phyloP scores from a whole-genome alignment of 495 filamentous ascomycete genomes.

The Annulohypoxylon nitens region DNA sequence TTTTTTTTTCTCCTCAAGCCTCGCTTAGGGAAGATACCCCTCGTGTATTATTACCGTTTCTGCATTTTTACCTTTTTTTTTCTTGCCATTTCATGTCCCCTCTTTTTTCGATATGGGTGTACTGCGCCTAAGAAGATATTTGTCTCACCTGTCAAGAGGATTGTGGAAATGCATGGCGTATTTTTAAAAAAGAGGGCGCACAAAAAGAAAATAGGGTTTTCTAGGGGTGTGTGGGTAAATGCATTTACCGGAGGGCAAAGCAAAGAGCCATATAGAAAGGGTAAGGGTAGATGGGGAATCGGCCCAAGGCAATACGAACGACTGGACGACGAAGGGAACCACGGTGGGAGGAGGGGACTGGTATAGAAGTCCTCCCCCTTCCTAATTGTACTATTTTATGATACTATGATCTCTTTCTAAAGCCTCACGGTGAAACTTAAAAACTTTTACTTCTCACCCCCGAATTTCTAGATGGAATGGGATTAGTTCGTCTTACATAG shows the following conservation, averaged over 20 bases:
- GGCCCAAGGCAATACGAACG: conserved; percentile 17
- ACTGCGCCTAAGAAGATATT: background rate
- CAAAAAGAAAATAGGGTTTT: conserved; percentile 22
- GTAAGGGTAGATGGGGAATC: conserved; percentile 29
- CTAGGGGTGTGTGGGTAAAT: conserved; percentile 26
- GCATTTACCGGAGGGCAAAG: conserved; percentile 24
- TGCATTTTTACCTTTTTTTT: background rate
- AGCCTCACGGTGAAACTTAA: conserved; percentile 11
- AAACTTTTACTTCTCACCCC: conserved; percentile 2
- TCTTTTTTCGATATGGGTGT: conserved; percentile 8
- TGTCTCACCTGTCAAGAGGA: background rate
- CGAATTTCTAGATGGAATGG: conserved; percentile 16
- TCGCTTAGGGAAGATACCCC: conserved; percentile 34
- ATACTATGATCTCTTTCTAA: conserved; percentile 11
- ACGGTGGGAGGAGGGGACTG: background rate
- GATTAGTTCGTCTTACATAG: conserved; percentile 20
- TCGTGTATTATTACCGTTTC: conserved; percentile 40
- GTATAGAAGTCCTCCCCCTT: too few relatives aligned
- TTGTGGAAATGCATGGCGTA: conserved; percentile 20
- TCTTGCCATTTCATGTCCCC: background rate
- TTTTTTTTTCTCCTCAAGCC: conserved; percentile 16
- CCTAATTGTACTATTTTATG: conserved; percentile 23
- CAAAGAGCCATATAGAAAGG: conserved; percentile 11
- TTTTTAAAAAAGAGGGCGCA: conserved; percentile 25
- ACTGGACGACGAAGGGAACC: conserved; percentile 24